A percentile compares a stretch with the other conserved stretches of the same genome.
phyloP scores from a whole-genome alignment of 148 eudicot species.

The Chenopodium quinoa region DNA sequence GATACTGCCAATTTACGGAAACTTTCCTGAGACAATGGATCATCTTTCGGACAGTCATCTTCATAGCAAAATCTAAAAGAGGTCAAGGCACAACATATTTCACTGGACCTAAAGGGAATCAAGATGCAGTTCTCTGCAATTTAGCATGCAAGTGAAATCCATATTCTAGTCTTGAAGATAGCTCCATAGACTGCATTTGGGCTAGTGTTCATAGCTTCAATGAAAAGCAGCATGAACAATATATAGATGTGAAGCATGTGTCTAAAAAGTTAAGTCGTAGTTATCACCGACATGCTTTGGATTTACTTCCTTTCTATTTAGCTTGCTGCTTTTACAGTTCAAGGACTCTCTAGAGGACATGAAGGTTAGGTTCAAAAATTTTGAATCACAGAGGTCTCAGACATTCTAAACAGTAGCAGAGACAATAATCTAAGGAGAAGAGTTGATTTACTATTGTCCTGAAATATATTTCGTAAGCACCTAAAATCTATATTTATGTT shows the following conservation, averaged over 20 bases:
- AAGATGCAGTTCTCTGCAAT: neutral
- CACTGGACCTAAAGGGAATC: neutral
- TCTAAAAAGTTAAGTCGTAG: neutral
- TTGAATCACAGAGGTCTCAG: neutral
- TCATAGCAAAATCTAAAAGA: slow-evolving; percentile 74
- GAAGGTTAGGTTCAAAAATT: too few species aligned
- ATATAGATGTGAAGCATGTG: neutral
- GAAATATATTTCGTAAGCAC: neutral
- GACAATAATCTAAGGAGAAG: neutral
- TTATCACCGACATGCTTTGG: neutral
- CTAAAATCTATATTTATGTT: neutral
- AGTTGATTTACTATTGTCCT: neutral
- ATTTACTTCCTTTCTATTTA: neutral
- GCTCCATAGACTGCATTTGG: neutral
- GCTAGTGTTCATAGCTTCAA: neutral
- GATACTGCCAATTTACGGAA: slow-evolving; percentile 82
- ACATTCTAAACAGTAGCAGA: neutral
- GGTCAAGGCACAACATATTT: slow-evolving; percentile 46
- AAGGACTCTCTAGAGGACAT: neutral
- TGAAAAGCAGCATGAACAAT: neutral
- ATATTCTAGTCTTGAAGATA: neutral
- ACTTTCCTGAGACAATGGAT: slow-evolving; percentile 90
- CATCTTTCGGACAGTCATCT: slow-evolving; percentile 92
- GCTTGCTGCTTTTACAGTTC: neutral
- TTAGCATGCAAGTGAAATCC: neutral